A percentile compares a stretch with the other conserved stretches of the same genome.
phyloP scores from a whole-genome alignment of 2,329 filamentous ascomycete genomes.

The Cladosporium colombiae region DNA sequence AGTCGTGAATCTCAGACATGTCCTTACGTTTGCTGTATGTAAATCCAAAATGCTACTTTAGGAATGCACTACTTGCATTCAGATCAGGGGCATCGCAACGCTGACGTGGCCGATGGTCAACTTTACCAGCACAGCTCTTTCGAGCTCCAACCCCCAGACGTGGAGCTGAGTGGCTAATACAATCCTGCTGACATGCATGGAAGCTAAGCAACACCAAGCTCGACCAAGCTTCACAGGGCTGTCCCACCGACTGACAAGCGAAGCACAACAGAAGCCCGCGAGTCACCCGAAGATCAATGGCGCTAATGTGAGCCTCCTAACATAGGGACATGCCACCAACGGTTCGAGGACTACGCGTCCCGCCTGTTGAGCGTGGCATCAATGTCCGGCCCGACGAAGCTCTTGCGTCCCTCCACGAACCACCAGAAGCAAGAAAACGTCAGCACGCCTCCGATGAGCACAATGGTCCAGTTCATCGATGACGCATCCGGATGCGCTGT shows the following conservation, averaged over 20 bases:
- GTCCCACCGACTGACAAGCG: background rate
- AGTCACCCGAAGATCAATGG: background rate
- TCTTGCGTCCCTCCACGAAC: constrained; percentile 19
- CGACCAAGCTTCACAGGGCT: background rate
- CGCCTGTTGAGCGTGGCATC: background rate
- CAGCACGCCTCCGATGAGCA: constrained; percentile 13
- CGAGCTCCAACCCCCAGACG: background rate
- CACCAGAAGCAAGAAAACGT: constrained; percentile 20
- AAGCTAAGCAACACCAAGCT: background rate
- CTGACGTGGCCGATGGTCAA: background rate
- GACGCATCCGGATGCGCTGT: constrained; percentile 18
- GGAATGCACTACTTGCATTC: background rate
- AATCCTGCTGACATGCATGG: background rate
- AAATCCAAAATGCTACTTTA: background rate
- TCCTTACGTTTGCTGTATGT: background rate
- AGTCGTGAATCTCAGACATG: background rate
- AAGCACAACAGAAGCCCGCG: background rate
- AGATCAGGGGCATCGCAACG: rapidly evolving
- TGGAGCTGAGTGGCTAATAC: background rate
- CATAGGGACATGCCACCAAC: no score
- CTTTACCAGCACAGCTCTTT: background rate
- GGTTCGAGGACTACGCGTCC: no score
- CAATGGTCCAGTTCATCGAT: constrained; percentile 27
- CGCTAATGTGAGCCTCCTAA: no score
- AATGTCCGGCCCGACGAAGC: constrained; percentile 17